Conservation (phyloP, 257 asterid species). For the Fraxinus cuspidata region DNA sequence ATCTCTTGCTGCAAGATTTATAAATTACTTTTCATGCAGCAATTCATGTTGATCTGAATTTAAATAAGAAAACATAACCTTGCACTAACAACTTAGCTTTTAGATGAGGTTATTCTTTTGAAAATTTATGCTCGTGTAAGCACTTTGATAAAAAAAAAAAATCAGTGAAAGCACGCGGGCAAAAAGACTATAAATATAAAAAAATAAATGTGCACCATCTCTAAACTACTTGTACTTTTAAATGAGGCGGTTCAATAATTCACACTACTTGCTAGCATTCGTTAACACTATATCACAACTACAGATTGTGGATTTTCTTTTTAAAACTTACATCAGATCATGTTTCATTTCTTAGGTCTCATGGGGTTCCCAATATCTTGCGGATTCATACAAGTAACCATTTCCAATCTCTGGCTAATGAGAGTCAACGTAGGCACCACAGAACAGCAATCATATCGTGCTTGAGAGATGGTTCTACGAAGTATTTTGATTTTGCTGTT, state of each 20-base stretch:
- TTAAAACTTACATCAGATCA: slow-evolving; percentile 9
- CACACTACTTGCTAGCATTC: not conserved
- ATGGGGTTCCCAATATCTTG: slow-evolving; percentile 49
- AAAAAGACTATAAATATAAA: not conserved
- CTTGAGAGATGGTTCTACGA: slow-evolving; percentile 60
- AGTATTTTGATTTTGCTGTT: slow-evolving; percentile 81
- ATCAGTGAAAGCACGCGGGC: not conserved
- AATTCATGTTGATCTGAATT: not conserved
- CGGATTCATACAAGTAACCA: slow-evolving; percentile 31
- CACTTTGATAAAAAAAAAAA: not conserved
- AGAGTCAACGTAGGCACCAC: slow-evolving; percentile 33
- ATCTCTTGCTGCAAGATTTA: not conserved
- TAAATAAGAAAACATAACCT: not conserved
- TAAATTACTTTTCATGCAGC: not conserved
- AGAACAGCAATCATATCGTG: slow-evolving; percentile 45
- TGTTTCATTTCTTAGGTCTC: slow-evolving; percentile 55
- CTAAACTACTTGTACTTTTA: not conserved
- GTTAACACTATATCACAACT: not conserved
- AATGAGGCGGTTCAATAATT: not conserved
- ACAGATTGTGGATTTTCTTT: not conserved
- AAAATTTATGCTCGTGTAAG: not conserved
- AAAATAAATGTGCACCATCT: not conserved
- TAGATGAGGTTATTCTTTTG: not conserved
- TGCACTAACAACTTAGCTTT: not conserved
- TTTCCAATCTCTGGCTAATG: slow-evolving; percentile 34